These are phyloP conservation scores for Trypethelium eluteriae DNA, from an alignment of 495 filamentous ascomycete genomes.

Conservation along the genomic window DNA sequence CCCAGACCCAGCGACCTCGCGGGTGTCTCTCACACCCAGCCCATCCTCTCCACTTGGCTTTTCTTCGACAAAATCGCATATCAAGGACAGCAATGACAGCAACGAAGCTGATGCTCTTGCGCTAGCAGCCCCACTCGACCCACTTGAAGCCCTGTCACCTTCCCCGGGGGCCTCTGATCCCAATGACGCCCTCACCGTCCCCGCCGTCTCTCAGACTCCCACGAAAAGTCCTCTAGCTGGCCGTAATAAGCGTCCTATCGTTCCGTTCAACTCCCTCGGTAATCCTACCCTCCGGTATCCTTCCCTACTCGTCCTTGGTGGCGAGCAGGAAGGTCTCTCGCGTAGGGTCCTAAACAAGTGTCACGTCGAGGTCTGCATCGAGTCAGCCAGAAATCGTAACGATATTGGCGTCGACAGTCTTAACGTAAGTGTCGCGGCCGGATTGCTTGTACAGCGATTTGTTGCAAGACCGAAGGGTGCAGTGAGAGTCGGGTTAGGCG, in stretches of 20 bases:
- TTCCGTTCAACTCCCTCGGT: not conserved
- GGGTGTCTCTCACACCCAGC: not conserved
- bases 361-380: constrained; percentile 52
- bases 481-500: not conserved
- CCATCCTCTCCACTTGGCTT: not conserved
- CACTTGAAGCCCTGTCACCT: not conserved
- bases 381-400: constrained; percentile 36
- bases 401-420: constrained; percentile 61
- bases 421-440: constrained; percentile 82
- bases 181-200: not conserved
- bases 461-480: constrained; percentile 35
- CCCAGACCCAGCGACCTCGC: not conserved
- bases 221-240: not conserved
- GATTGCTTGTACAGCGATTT: constrained; percentile 61
- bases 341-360: constrained; percentile 53
- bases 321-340: constrained; percentile 69
- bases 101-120: not conserved
- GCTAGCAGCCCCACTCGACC: not conserved
- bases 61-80: not conserved
- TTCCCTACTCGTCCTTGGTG: constrained; percentile 47
- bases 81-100: not conserved
- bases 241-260: not conserved
- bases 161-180: not conserved
- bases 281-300: not conserved
- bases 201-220: not conserved